phyloP scores from a whole-genome alignment of 768 basidiomycete genomes.

The Lactarius deliciosus region DNA sequence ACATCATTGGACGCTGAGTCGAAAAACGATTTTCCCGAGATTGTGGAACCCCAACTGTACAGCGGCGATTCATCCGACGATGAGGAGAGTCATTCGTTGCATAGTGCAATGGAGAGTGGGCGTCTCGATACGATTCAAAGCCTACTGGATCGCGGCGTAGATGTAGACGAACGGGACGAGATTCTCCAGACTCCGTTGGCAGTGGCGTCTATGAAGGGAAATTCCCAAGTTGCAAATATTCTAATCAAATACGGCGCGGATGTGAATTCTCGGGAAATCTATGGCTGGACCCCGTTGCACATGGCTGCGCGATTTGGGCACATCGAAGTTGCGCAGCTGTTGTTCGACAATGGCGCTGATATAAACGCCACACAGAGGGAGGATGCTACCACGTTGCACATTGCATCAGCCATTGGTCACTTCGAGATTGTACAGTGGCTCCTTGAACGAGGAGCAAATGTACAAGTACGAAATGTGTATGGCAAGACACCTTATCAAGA shows the following conservation, averaged over 20 bases:
- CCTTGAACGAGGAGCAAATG: neutral
- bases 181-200: neutral
- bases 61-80: neutral
- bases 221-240: neutral
- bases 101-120: neutral
- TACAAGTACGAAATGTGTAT: neutral
- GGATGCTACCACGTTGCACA: neutral
- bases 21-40: too few species aligned
- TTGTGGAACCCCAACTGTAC: too few species aligned
- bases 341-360: conserved; percentile 2
- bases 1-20: too few species aligned
- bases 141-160: neutral
- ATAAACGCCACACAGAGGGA: neutral
- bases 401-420: neutral
- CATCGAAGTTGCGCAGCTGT: neutral
- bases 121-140: neutral
- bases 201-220: neutral
- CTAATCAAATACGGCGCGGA: neutral
- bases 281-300: neutral
- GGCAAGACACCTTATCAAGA: neutral
- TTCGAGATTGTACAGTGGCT: neutral
- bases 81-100: neutral
- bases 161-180: neutral
- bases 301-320: neutral
- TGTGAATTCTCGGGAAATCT: neutral